These are phyloP conservation scores for Mortierella polycephala DNA, from an alignment of 371 early-diverging fungal species.

Conservation along the genomic window DNA sequence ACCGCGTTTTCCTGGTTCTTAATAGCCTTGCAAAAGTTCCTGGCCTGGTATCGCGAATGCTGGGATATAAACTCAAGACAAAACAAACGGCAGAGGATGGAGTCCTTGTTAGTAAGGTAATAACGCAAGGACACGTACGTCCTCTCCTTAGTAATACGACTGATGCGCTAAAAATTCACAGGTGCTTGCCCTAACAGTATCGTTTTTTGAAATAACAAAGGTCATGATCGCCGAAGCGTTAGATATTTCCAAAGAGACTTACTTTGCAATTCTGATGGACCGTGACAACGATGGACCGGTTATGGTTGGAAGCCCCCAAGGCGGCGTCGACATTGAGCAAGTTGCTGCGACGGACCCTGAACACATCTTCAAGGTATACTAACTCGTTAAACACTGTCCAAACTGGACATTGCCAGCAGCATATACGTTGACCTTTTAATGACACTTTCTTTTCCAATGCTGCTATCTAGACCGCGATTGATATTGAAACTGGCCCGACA, in stretches of 20 bases:
- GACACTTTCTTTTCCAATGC: not conserved
- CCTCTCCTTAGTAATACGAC: too few species aligned
- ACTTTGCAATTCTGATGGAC: conserved; percentile 77
- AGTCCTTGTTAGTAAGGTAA: conserved; percentile 51
- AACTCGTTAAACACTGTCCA: not conserved
- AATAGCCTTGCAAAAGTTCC: conserved; percentile 57
- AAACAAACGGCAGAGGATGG: conserved; percentile 77
- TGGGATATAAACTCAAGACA: conserved; percentile 74
- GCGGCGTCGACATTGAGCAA: conserved; percentile 76
- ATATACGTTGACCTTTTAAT: not conserved
- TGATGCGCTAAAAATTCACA: too few species aligned
- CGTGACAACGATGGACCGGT: conserved; percentile 72
- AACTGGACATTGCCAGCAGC: not conserved
- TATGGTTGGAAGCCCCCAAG: conserved; percentile 73
- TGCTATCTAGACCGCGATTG: conserved; percentile 17
- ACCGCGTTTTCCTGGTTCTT: not conserved
- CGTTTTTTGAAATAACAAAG: conserved; percentile 4
- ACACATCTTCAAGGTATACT: conserved; percentile 67
- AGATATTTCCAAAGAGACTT: conserved; percentile 71
- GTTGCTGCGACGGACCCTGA: conserved; percentile 69
- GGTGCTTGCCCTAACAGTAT: not conserved
- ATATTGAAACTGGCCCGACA: conserved; percentile 53
- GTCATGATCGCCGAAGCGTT: conserved; percentile 72
- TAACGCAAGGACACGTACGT: too few species aligned
- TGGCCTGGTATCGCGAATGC: conserved; percentile 69